phyloP scores from a whole-genome alignment of 139 green algal genomes.

The Coccomyxa sp. region DNA sequence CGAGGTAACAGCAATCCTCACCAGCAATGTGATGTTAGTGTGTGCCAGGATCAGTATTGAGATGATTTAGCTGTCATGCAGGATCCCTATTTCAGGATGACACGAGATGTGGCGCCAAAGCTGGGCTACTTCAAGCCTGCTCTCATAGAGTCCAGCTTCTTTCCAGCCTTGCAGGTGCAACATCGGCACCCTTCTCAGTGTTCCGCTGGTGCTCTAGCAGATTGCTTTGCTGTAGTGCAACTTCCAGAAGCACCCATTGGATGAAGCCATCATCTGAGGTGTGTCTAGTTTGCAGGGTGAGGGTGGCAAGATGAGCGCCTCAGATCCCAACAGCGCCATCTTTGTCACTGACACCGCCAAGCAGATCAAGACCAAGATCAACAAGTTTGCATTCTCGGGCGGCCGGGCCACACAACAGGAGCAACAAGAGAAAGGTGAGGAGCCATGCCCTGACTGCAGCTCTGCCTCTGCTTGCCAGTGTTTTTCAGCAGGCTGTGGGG shows the following conservation, averaged over 20 bases:
- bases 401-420: conserved; percentile 87
- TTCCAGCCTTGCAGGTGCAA: conserved; percentile 77
- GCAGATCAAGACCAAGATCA: conserved; percentile 90
- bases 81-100: conserved; percentile 34
- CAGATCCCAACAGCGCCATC: conserved; percentile 83
- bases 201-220: not conserved
- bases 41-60: not conserved
- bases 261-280: not conserved
- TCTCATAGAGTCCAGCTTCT: conserved; percentile 91
- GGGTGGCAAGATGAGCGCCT: conserved; percentile 95
- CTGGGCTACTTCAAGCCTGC: conserved; percentile 79
- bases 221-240: not conserved
- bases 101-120: conserved; percentile 76
- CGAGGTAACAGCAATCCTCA: not conserved
- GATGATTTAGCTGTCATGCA: conserved; percentile 81
- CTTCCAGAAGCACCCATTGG: not conserved
- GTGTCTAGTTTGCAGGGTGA: conserved; percentile 74
- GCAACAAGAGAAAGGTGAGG: conserved; percentile 64
- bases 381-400: conserved; percentile 92
- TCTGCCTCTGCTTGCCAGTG: not conserved
- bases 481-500: not conserved
- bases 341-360: conserved; percentile 91
- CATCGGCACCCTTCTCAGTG: not conserved
- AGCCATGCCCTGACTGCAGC: not conserved
- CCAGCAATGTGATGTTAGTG: not conserved